Evolutionary conservation across 2,329 filamentous ascomycete genomes (phyloP).

Genomic region (Dactylella cylindrospora): DNA sequence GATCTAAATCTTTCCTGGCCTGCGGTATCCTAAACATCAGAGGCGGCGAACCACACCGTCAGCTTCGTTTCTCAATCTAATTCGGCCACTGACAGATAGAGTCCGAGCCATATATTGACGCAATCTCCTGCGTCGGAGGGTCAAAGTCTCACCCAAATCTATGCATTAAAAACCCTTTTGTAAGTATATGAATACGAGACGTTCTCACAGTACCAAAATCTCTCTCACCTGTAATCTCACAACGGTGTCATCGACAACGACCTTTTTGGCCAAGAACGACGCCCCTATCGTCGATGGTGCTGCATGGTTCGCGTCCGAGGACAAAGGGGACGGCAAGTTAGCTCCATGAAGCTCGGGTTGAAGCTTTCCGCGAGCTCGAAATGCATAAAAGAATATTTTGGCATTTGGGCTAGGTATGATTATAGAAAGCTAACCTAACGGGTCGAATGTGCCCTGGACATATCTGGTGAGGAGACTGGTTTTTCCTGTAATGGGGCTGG

Average conservation of each 20-base stretch:
- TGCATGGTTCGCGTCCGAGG: constrained; percentile 20
- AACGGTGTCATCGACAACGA: constrained; percentile 49
- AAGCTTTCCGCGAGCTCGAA: not conserved
- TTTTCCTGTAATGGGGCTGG: constrained; percentile 38
- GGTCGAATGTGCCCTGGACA: constrained; percentile 49
- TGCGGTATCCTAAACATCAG: constrained; percentile 55
- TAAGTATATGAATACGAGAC: not conserved
- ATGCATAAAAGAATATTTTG: too few species aligned
- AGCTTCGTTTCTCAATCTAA: not conserved
- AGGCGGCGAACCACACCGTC: not conserved
- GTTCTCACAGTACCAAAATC: not conserved
- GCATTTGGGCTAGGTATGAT: not conserved
- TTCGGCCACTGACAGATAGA: not conserved
- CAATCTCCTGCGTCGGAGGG: not conserved
- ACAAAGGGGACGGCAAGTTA: constrained; percentile 3
- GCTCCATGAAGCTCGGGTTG: not conserved
- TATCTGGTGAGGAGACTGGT: constrained; percentile 46
- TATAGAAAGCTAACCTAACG: constrained; percentile 37
- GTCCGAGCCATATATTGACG: too few species aligned
- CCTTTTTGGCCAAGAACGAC: constrained; percentile 49
- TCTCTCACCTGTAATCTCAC: constrained; percentile 48
- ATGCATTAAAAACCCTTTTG: not conserved
- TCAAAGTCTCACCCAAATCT: constrained; percentile 35
- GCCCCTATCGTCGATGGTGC: constrained; percentile 49
- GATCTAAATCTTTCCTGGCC: constrained; percentile 94